These are phyloP conservation scores for Candida oleophila DNA, from an alignment of 805 yeast species.

Conservation along the genomic window DNA sequence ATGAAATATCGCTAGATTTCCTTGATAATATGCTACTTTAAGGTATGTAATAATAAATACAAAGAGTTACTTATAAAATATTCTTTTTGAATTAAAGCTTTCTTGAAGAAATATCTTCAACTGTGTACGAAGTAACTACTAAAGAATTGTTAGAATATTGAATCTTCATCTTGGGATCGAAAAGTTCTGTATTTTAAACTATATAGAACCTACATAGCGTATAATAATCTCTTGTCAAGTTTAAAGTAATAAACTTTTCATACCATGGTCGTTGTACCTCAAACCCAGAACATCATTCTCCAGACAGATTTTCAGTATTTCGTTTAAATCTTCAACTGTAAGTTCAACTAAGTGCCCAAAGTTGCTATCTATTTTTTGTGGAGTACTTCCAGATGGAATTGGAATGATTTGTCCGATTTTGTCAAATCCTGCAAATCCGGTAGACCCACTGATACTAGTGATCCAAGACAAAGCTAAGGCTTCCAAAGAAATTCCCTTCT, in stretches of 20 bases:
- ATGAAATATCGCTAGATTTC: background rate
- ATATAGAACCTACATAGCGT: background rate
- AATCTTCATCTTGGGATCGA: too few relatives aligned
- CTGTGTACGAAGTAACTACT: too few relatives aligned
- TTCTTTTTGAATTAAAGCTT: background rate
- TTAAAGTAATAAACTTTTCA: background rate
- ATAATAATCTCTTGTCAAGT: background rate
- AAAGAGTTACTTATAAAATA: too few relatives aligned
- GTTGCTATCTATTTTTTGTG: constrained; percentile 58
- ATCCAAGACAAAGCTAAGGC: constrained; percentile 40
- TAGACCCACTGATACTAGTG: constrained; percentile 65
- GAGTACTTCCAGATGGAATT: constrained; percentile 67
- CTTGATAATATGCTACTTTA: background rate
- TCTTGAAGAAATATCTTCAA: background rate
- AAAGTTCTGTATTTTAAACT: too few relatives aligned
- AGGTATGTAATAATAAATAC: too few relatives aligned
- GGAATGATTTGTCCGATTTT: constrained; percentile 63
- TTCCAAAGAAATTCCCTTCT: constrained; percentile 58
- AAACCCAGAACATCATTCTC: constrained; percentile 49
- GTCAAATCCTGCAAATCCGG: constrained; percentile 40
- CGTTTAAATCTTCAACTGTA: constrained; percentile 49
- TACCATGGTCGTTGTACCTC: constrained; percentile 36
- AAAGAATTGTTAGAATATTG: too few relatives aligned
- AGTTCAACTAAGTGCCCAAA: constrained; percentile 39
- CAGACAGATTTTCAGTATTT: constrained; percentile 45